These are phyloP conservation scores for Microthlaspi erraticum DNA, from an alignment of 345 rosid genomes.

Conservation along the genomic window DNA sequence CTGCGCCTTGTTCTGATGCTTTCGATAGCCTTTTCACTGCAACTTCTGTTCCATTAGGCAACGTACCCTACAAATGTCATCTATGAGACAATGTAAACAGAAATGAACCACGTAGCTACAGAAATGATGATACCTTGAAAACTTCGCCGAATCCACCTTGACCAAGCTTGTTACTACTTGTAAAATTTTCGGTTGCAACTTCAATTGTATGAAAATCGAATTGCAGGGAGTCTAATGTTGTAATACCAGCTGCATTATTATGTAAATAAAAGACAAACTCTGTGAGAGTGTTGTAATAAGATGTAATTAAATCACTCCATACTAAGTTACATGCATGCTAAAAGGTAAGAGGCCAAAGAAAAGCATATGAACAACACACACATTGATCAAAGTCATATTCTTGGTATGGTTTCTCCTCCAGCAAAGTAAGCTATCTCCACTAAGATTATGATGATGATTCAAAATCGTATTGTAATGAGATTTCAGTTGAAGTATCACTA, in stretches of 20 bases:
- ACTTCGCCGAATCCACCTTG: slow-evolving; percentile 69
- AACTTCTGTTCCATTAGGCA: neutral
- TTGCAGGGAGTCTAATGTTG: slow-evolving; percentile 50
- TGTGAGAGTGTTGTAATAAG: too few relatives aligned
- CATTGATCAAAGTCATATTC: slow-evolving; percentile 6
- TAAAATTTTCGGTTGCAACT: slow-evolving; percentile 53
- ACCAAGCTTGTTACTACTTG: slow-evolving; percentile 53
- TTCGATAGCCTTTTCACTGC: slow-evolving; percentile 48
- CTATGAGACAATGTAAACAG: too few relatives aligned
- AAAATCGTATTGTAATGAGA: slow-evolving; percentile 51
- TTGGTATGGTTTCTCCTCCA: neutral
- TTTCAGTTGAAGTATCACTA: slow-evolving; percentile 41
- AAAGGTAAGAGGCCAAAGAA: neutral
- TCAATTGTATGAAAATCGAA: slow-evolving; percentile 44
- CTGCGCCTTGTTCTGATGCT: slow-evolving; percentile 25
- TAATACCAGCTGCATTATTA: slow-evolving; percentile 34
- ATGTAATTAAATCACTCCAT: too few relatives aligned
- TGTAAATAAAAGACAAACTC: neutral
- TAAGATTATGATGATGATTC: too few relatives aligned
- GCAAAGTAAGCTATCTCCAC: too few relatives aligned
- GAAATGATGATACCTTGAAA: slow-evolving; percentile 41
- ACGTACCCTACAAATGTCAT: neutral
- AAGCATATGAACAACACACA: slow-evolving; percentile 2
- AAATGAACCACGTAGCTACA: slow-evolving; percentile 16
- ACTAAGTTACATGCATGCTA: too few relatives aligned